Conservation (phyloP, 257 asterid species). For the Fraxinus americana region DNA sequence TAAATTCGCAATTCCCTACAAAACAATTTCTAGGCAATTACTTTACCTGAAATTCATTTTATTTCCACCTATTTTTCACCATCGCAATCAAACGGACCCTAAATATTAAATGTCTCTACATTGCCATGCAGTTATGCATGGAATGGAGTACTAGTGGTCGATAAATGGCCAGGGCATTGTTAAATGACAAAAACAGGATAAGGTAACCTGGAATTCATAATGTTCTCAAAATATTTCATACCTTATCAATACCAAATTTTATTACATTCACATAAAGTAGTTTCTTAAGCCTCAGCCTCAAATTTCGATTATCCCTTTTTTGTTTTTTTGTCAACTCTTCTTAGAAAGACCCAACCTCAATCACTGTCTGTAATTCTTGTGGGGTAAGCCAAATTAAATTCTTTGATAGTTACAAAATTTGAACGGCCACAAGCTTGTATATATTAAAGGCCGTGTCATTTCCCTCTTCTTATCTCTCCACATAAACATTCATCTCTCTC, state of each 20-base stretch:
- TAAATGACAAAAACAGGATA: constrained; percentile 16
- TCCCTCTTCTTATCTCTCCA: neutral
- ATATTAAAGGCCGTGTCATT: neutral
- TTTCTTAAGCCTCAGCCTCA: constrained; percentile 5
- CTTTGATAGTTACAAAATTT: neutral
- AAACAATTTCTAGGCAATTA: too few relatives aligned
- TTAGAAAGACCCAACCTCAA: neutral
- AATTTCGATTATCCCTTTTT: neutral
- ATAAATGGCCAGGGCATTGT: neutral
- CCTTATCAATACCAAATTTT: constrained; percentile 13
- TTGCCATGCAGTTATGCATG: neutral
- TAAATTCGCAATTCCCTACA: too few relatives aligned
- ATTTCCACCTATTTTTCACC: too few relatives aligned
- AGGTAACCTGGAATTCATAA: constrained; percentile 2
- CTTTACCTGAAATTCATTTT: too few relatives aligned
- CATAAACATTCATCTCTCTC: neutral
- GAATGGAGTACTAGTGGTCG: neutral
- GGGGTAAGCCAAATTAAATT: too few relatives aligned
- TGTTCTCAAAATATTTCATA: constrained; percentile 8
- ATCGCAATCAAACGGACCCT: too few relatives aligned
- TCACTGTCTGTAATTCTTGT: too few relatives aligned
- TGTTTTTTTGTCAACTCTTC: neutral
- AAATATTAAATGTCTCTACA: too few relatives aligned
- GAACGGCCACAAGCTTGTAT: neutral
- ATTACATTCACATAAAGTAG: constrained; percentile 17